These are phyloP conservation scores for Penicillium verrucosum DNA, from an alignment of 2,329 filamentous ascomycete species.

Conservation along the genomic window DNA sequence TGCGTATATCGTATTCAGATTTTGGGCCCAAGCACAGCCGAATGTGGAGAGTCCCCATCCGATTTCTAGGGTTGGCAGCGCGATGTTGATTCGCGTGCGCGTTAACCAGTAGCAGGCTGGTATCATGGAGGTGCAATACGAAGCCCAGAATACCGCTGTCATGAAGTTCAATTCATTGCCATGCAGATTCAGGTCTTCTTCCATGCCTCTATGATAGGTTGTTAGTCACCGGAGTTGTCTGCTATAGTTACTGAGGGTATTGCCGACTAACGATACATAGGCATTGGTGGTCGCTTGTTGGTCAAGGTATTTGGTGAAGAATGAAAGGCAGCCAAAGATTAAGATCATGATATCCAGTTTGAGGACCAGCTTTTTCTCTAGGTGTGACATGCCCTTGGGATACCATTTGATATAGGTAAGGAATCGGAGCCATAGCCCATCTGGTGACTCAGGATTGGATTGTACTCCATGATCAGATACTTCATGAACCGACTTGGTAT, in stretches of 20 bases:
- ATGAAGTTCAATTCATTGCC: slow-evolving; percentile 32
- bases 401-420: slow-evolving; percentile 16
- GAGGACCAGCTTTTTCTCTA: slow-evolving; percentile 45
- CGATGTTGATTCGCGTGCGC: slow-evolving; percentile 22
- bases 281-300: slow-evolving; percentile 48
- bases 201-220: slow-evolving; percentile 19
- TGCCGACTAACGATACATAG: slow-evolving; percentile 26
- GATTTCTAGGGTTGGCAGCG: slow-evolving; percentile 19
- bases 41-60: slow-evolving; percentile 27
- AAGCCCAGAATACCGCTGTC: slow-evolving; percentile 31
- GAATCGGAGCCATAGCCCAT: slow-evolving; percentile 13
- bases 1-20: neutral
- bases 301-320: slow-evolving; percentile 49
- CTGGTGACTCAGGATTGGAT: neutral
- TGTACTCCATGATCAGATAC: neutral
- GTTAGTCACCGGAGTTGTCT: neutral
- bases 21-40: slow-evolving; percentile 20
- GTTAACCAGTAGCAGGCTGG: slow-evolving; percentile 42
- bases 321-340: slow-evolving; percentile 44
- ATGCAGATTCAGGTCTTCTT: slow-evolving; percentile 23
- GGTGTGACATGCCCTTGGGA: slow-evolving; percentile 12
- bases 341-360: slow-evolving; percentile 50
- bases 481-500: neutral
- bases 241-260: neutral
- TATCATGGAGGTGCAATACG: slow-evolving; percentile 43